Evolutionary conservation across 2,329 filamentous ascomycete species (phyloP).

Genomic region (Cadophora sp.): DNA sequence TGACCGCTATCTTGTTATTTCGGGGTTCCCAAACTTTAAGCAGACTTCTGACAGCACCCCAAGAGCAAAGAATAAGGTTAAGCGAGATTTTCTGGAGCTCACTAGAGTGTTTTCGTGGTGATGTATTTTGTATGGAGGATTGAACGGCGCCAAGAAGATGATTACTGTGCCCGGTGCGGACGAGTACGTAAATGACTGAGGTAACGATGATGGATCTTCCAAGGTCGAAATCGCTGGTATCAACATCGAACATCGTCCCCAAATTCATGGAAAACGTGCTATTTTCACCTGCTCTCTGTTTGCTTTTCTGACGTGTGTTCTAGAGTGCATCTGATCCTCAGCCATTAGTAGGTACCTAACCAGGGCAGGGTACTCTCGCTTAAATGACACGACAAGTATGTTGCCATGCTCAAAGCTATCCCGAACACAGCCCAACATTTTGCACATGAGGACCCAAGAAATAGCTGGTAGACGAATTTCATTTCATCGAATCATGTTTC

Average conservation of each 20-base stretch:
- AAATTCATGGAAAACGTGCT: background rate
- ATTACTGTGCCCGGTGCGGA: background rate
- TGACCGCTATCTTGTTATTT: background rate
- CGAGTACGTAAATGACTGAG: background rate
- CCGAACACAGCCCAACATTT: no score
- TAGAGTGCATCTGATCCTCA: no score
- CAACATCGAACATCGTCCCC: background rate
- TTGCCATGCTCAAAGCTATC: no score
- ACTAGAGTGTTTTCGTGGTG: background rate
- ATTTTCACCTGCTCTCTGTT: background rate
- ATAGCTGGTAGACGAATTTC: no score
- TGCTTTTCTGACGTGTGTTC: no score
- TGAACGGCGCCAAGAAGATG: slow-evolving; percentile 7
- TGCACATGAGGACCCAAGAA: no score
- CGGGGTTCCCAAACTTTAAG: background rate
- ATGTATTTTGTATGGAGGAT: background rate
- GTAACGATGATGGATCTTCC: background rate
- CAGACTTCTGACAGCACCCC: background rate
- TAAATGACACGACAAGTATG: no score
- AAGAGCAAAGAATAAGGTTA: background rate
- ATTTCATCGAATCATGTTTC: background rate
- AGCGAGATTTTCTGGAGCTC: background rate
- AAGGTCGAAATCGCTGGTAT: background rate
- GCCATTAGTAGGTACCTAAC: no score
- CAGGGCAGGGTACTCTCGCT: no score